These are phyloP conservation scores for Lactarius sanguifluus DNA, from an alignment of 768 basidiomycete species.

Conservation along the genomic window DNA sequence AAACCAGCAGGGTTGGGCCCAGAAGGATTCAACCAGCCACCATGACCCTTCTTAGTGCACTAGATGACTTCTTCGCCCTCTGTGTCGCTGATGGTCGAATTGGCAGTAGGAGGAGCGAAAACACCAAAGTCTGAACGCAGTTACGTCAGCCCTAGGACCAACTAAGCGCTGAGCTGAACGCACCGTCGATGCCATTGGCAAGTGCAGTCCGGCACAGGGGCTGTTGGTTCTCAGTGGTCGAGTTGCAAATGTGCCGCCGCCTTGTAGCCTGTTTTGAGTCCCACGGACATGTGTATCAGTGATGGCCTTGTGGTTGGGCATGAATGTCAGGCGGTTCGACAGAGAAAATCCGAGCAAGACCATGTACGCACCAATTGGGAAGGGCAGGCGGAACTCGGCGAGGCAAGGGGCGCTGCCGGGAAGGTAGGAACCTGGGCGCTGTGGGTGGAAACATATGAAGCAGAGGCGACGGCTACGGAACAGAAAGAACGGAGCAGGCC, in stretches of 20 bases:
- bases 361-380: too few relatives aligned
- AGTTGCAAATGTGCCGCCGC: slow-evolving; percentile 51
- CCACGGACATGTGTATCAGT: slow-evolving; percentile 48
- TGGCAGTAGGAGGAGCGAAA: slow-evolving; percentile 54
- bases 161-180: slow-evolving; percentile 12
- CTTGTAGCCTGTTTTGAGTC: slow-evolving; percentile 57
- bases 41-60: slow-evolving; percentile 68
- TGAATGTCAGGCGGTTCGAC: too few relatives aligned
- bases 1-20: too few relatives aligned
- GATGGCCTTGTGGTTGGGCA: slow-evolving; percentile 42
- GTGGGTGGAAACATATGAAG: too few relatives aligned
- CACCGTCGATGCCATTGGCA: slow-evolving; percentile 56
- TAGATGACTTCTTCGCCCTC: slow-evolving; percentile 75
- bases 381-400: too few relatives aligned
- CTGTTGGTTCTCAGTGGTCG: slow-evolving; percentile 58
- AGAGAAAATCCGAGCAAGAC: too few relatives aligned
- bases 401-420: too few relatives aligned
- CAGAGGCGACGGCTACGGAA: too few relatives aligned
- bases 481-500: too few relatives aligned
- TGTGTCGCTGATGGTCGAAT: slow-evolving; percentile 57
- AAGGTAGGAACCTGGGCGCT: too few relatives aligned
- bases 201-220: slow-evolving; percentile 72
- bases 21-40: too few relatives aligned
- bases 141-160: background rate
- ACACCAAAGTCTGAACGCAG: slow-evolving; percentile 64